Evolutionary conservation across 768 basidiomycete species (phyloP).

Genomic region (Floccularia luteovirens): DNA sequence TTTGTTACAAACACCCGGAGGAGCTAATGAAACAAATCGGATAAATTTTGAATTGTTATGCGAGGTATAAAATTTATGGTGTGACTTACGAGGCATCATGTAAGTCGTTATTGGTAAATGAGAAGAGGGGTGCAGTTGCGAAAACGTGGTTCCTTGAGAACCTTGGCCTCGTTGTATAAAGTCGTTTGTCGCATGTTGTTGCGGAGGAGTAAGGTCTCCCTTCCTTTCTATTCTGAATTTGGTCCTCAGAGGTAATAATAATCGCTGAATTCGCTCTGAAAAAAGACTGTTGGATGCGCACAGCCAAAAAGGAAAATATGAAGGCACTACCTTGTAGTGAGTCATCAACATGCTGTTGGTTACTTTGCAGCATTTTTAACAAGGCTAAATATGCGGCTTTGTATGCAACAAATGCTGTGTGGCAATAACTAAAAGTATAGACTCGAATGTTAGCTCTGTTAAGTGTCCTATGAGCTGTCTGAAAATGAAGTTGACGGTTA

Average conservation of each 20-base stretch:
- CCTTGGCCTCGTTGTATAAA: slow-evolving; percentile 1
- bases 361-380: slow-evolving; percentile 31
- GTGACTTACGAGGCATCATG: slow-evolving; percentile 29
- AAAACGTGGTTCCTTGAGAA: not conserved
- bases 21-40: slow-evolving; percentile 12
- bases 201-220: slow-evolving; percentile 7
- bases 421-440: slow-evolving; percentile 39
- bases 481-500: slow-evolving; percentile 3
- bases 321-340: slow-evolving; percentile 22
- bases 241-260: slow-evolving; percentile 27
- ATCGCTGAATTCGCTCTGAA: slow-evolving; percentile 21
- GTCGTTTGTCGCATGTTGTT: not conserved
- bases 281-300: not conserved
- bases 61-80: no score
- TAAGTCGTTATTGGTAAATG: slow-evolving; percentile 11
- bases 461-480: slow-evolving; percentile 44
- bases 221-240: slow-evolving; percentile 15
- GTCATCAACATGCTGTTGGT: slow-evolving; percentile 20
- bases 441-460: slow-evolving; percentile 29
- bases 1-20: slow-evolving; percentile 30
- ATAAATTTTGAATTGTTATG: slow-evolving; percentile 3
- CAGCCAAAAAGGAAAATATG: slow-evolving; percentile 3
- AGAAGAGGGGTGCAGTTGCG: slow-evolving; percentile 8
- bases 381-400: slow-evolving; percentile 44
- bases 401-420: slow-evolving; percentile 25